Conservation (phyloP, 2,329 filamentous ascomycete species). For the Iodosphaeria phyllophila region DNA sequence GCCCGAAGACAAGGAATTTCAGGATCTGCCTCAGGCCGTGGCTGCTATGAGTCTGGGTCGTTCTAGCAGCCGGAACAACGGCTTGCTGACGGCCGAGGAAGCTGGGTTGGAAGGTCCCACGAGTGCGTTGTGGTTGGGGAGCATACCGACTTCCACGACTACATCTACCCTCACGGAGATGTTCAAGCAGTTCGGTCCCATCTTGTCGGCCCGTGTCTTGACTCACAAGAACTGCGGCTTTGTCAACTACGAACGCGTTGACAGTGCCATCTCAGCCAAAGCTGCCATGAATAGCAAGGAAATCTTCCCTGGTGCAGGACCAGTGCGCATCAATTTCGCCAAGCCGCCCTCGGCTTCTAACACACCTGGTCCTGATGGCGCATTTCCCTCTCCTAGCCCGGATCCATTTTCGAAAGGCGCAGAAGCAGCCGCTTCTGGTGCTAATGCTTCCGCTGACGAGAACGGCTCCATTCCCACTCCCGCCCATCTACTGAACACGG, state of each 20-base stretch:
- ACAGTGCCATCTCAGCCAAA: constrained; percentile 81
- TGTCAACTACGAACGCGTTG: constrained; percentile 85
- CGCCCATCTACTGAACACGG: too few relatives aligned
- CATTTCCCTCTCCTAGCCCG: constrained; percentile 80
- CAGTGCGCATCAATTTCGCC: constrained; percentile 89
- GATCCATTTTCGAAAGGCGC: constrained; percentile 54
- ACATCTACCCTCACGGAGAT: constrained; percentile 88
- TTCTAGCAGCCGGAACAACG: constrained; percentile 46
- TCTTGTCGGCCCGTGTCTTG: constrained; percentile 78
- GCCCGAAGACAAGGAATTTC: constrained; percentile 59
- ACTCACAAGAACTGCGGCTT: constrained; percentile 99
- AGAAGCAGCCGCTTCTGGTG: constrained; percentile 20
- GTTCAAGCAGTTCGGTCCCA: constrained; percentile 82
- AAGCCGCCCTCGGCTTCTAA: constrained; percentile 84
- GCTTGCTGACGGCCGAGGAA: constrained; percentile 55
- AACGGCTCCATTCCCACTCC: constrained; percentile 12
- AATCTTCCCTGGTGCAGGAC: constrained; percentile 91
- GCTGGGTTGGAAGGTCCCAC: constrained; percentile 75
- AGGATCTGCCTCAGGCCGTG: constrained; percentile 64
- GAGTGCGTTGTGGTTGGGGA: constrained; percentile 88
- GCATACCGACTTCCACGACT: constrained; percentile 91
- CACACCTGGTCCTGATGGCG: constrained; percentile 73
- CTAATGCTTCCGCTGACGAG: constrained; percentile 21
- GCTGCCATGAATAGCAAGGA: constrained; percentile 85
- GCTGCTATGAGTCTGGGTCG: constrained; percentile 58